Conservation (phyloP, 192 early-diverging fungal genomes). For the Helicostylum pulchrum region DNA sequence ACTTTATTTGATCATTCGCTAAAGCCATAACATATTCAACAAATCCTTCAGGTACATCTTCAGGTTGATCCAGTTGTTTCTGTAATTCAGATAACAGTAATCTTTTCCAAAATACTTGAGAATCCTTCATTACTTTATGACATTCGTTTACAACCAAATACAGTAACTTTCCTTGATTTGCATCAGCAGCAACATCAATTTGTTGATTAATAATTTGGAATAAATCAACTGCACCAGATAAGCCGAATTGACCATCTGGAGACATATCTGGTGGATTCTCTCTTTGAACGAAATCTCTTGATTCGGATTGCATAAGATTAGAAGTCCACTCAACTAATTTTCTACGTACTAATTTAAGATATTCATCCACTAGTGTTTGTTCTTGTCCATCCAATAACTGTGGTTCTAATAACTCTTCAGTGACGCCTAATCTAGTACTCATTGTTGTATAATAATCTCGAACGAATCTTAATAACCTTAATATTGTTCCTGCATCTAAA, state of each 20-base stretch:
- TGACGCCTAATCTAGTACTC: constrained; percentile 80
- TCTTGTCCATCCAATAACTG: constrained; percentile 90
- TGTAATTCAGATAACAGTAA: constrained; percentile 72
- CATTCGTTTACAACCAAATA: constrained; percentile 84
- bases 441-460: constrained; percentile 90
- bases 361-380: constrained; percentile 83
- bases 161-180: constrained; percentile 86
- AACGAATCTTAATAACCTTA: constrained; percentile 84
- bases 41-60: constrained; percentile 78
- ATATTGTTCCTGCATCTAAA: constrained; percentile 86
- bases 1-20: constrained; percentile 91
- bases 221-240: constrained; percentile 80
- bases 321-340: constrained; percentile 90
- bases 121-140: constrained; percentile 75
- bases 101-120: constrained; percentile 79
- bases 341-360: constrained; percentile 82
- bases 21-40: constrained; percentile 95
- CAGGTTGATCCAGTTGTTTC: constrained; percentile 74
- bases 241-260: constrained; percentile 75
- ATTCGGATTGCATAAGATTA: constrained; percentile 86
- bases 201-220: constrained; percentile 99
- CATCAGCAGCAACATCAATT: constrained; percentile 80
- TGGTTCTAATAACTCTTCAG: constrained; percentile 88
- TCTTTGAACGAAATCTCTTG: constrained; percentile 72
- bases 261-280: constrained; percentile 71